These are phyloP conservation scores for Umbelopsis vinacea DNA, from an alignment of 192 early-diverging fungal genomes.

Conservation along the genomic window DNA sequence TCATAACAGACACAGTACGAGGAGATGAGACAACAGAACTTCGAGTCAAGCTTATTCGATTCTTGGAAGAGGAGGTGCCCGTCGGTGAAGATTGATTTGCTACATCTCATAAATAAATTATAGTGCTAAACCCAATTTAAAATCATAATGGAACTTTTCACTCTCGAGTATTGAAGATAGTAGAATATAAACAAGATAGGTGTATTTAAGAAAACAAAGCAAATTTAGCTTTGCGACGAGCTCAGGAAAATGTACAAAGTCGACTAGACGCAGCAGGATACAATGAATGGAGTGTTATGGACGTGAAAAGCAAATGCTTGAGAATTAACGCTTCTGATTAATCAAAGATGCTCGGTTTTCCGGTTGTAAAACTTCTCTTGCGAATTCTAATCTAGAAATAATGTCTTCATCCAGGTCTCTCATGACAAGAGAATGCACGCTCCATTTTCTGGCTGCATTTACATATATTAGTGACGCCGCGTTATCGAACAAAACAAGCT, in stretches of 20 bases:
- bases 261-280: background rate
- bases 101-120: background rate
- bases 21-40: slow-evolving; percentile 94
- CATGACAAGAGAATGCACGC: background rate
- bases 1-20: slow-evolving; percentile 81
- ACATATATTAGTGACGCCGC: slow-evolving; percentile 12
- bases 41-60: slow-evolving; percentile 84
- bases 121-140: background rate
- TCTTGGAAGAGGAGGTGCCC: slow-evolving; percentile 96
- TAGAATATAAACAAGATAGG: background rate
- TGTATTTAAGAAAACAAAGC: background rate
- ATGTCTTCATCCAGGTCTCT: slow-evolving; percentile 1
- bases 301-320: background rate
- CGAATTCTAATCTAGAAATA: background rate
- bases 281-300: background rate
- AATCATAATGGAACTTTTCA: too few relatives aligned
- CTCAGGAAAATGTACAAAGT: slow-evolving; percentile 1
- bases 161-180: too few relatives aligned
- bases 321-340: background rate
- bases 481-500: slow-evolving; percentile 1
- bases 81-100: slow-evolving; percentile 76
- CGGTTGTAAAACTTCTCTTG: slow-evolving; percentile 2
- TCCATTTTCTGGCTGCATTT: background rate
- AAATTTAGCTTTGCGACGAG: background rate
- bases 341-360: background rate